These are phyloP conservation scores for Prorocentrum cordatum DNA, from an alignment of 169 alveolate genomes.

Conservation along the genomic window DNA sequence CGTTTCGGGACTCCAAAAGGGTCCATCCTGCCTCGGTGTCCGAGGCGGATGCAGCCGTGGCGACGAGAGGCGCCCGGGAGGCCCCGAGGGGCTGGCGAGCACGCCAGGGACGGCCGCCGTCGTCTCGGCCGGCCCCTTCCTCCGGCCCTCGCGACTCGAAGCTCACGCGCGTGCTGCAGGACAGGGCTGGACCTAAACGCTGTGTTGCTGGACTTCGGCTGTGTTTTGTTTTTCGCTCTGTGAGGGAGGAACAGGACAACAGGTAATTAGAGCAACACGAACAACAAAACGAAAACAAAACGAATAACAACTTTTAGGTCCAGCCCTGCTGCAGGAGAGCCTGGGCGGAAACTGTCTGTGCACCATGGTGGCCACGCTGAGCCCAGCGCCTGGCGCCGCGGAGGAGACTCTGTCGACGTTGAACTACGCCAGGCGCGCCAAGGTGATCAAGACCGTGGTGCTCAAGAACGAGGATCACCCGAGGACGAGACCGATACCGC, in stretches of 20 bases:
- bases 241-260: no score
- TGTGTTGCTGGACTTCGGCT: no score
- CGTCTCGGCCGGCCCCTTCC: no score
- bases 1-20: no score
- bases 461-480: neutral
- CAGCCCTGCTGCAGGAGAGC: neutral
- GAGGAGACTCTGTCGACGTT: conserved; percentile 45
- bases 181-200: no score
- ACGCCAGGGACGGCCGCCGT: no score
- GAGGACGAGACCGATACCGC: neutral
- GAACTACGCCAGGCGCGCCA: conserved; percentile 30
- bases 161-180: neutral
- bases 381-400: neutral
- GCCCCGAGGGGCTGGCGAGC: no score
- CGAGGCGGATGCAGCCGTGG: no score
- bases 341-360: conserved; percentile 1
- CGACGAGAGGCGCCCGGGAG: no score
- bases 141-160: conserved; percentile 16
- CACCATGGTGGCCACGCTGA: neutral
- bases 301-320: neutral
- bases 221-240: no score
- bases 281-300: neutral
- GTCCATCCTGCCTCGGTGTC: no score
- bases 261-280: neutral
- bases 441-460: conserved; percentile 39